Percentiles rank a stretch among this genome's conserved stretches.
phyloP scores from a whole-genome alignment of 1,284 basidiomycete genomes.

The Pseudozyma thailandica region DNA sequence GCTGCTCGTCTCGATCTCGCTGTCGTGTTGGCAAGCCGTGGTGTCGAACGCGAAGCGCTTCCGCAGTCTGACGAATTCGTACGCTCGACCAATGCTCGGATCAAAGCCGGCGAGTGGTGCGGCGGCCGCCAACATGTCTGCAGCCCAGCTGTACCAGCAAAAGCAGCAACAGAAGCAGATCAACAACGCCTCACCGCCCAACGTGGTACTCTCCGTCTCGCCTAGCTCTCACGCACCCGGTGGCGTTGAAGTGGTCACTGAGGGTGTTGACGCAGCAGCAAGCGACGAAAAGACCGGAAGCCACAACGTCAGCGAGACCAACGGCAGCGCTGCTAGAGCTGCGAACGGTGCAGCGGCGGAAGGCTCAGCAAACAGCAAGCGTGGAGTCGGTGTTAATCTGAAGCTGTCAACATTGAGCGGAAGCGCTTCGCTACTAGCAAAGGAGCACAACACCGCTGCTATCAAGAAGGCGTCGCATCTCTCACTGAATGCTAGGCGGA shows the following conservation, averaged over 20 bases:
- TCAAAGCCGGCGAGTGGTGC: constrained; percentile 12
- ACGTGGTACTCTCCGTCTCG: constrained; percentile 16
- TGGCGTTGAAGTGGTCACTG: constrained; percentile 19
- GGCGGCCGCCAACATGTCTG: constrained; percentile 19
- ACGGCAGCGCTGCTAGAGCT: not conserved
- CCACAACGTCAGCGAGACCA: not conserved
- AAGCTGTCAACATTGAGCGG: constrained; percentile 36
- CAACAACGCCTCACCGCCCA: constrained; percentile 9
- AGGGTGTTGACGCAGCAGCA: constrained; percentile 7
- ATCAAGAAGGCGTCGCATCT: constrained; percentile 69
- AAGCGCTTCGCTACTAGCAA: constrained; percentile 36
- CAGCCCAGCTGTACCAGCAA: constrained; percentile 27
- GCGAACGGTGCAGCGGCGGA: constrained; percentile 1
- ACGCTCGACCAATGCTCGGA: constrained; percentile 29
- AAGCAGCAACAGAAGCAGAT: constrained; percentile 36
- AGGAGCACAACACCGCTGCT: constrained; percentile 42
- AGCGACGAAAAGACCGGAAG: constrained; percentile 7
- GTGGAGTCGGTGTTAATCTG: constrained; percentile 25
- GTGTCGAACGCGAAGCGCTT: constrained; percentile 55
- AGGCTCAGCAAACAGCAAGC: constrained; percentile 12
- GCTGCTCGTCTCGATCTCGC: constrained; percentile 79
- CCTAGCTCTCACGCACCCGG: constrained; percentile 37
- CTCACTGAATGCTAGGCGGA: constrained; percentile 90
- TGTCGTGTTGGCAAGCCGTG: constrained; percentile 83
- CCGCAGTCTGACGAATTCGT: constrained; percentile 36